Base-by-base conservation (phyloP, 1,284 basidiomycete genomes). In the Schizophyllum commune region DNA sequence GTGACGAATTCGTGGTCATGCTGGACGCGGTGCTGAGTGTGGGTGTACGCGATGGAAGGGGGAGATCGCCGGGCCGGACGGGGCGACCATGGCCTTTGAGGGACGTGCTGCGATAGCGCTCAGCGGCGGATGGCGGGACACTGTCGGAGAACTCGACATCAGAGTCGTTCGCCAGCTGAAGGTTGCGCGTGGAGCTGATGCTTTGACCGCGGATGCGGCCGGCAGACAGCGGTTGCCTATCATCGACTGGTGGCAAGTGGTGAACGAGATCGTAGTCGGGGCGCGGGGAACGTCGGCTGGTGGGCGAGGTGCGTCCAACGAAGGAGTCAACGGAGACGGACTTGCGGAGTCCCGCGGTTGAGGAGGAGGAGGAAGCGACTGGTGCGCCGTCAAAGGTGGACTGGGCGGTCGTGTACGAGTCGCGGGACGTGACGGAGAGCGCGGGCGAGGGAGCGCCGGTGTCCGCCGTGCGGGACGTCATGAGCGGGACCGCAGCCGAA, bases 271-370 rank as follows among this genome's bases (percentile, higher is more conserved):
- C 69, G 13, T 70, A n/a, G n/a, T n/a, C 34, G 34, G 34, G 13
- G 34, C 13, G 7, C 6, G 34, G 34, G 34, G 6, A 6, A 39
- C 13, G 34, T 7, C 34, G 6, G 34, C 7, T 6, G 34, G 34
- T 39, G 7, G 34, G 34, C 34, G 34, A 39, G 7, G 74, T 77
- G 68, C 79, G 75, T 55, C 73, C 74, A 57, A 82, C 79, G 70
- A 90, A 86, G 8, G 89, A 91, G 71, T 91, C 89, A 62, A 85
- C 86, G 22, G 89, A 91, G 63, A 88, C 72, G 22, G 88, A 88
- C 73, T 90, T 90, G 65, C 85, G 79, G 59, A 89, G 79, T 63
- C 70, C 69, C 11, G 71, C 66, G 13, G 67, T 62, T 62, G 58
- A 59, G 63, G 52, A 62, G 34, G 56, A 39, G 17, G 67, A 66